These are phyloP conservation scores for Arachis monticola DNA, from an alignment of 331 rosid species.

Conservation along the genomic window DNA sequence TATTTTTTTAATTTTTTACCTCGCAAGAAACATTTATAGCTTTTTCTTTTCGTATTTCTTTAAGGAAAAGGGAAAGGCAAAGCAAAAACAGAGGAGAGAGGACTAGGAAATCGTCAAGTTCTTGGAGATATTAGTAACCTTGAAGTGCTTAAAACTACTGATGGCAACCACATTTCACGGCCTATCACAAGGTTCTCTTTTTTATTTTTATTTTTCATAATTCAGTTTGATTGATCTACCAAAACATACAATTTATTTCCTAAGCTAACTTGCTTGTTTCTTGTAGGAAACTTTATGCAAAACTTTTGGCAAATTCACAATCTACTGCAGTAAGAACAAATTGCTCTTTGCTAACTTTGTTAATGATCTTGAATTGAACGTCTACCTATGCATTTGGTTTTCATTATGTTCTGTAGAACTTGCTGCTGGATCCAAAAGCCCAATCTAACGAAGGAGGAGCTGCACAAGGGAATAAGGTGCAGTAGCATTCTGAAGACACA, in stretches of 20 bases:
- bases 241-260: not conserved
- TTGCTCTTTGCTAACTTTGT: not conserved
- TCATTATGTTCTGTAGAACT: slow-evolving; percentile 40
- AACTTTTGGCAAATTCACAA: slow-evolving; percentile 36
- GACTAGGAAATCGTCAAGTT: slow-evolving; percentile 48
- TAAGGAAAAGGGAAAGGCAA: slow-evolving; percentile 31
- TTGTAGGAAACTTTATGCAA: slow-evolving; percentile 18
- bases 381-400: slow-evolving; percentile 3
- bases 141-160: slow-evolving; percentile 22
- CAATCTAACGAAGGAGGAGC: slow-evolving; percentile 20
- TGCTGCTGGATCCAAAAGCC: not conserved
- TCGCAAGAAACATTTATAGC: too few relatives aligned
- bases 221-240: too few relatives aligned
- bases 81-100: slow-evolving; percentile 28
- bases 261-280: slow-evolving; percentile 7
- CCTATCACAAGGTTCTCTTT: slow-evolving; percentile 31
- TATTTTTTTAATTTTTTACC: too few relatives aligned
- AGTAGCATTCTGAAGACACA: not conserved
- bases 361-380: slow-evolving; percentile 5
- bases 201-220: not conserved
- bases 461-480: not conserved
- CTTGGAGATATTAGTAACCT: slow-evolving; percentile 66
- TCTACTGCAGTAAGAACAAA: slow-evolving; percentile 38
- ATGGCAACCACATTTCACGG: slow-evolving; percentile 40
- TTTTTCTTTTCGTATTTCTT: not conserved